Evolutionary conservation across 2,329 filamentous ascomycete species (phyloP), one percentile per base, ranked within the genome.

Genomic region (Didymella pomorum): DNA sequence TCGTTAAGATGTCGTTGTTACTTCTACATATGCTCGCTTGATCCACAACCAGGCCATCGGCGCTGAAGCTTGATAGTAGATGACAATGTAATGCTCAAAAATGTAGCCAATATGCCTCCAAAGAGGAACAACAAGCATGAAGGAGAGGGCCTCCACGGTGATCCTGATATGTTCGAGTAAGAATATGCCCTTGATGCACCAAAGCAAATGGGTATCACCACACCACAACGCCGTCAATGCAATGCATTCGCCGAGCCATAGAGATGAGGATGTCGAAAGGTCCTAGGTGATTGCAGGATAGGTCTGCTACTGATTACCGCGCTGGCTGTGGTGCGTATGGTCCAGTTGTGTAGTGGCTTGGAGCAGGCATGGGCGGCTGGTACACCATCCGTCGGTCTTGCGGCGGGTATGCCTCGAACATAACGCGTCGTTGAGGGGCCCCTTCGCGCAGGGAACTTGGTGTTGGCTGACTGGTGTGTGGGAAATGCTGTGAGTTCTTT

Each of bases 401-500:
- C 1, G 64, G 58, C 21, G 71, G 66, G 35, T 73, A 71, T 29
- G 66, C 67, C 45, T 76, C 73, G 45, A 77, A 77, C 71, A 77
- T 75, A 52, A 77, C 74, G 42, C 74, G 73, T 60, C 73, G 63
- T 62, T 70, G 68, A 7, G 69, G 64, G 7, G 63, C 65, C 23
- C 75, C 72, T 25, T 70, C 58, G 37, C 72, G 62, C 8, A 76
- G 59, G n/a, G 72, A 64, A 54, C 70, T 75, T 16, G 68, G 74
- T 18, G 66, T 66, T 18, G 68, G 63, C 28, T 67, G 66, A 29
- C 59, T 70, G n/a, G 53, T 62, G 7, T 72, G 66, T 28, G 74
- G 62, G 7, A 73, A 61, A 23, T 71, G 66, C 42, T 69, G 62
- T 1, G 89, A 89, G 74, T 91, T 90, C 16, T 88, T 88, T 0